Evolutionary conservation across 768 basidiomycete genomes (phyloP).

Genomic region (Phanerochaete sordida): DNA sequence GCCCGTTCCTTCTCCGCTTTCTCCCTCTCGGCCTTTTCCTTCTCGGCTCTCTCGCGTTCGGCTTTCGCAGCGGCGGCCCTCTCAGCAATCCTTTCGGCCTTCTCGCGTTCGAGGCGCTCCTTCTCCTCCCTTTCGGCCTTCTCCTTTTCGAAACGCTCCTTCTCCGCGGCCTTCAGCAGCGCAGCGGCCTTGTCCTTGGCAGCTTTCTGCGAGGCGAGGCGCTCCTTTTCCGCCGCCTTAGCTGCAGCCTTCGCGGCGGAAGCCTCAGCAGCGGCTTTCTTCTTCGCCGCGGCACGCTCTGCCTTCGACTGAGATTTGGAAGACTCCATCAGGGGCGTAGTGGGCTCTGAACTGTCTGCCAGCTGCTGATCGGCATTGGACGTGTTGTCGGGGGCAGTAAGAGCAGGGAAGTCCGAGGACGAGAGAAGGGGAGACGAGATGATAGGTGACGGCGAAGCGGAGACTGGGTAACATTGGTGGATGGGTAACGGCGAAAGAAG

Average conservation of each 20-base stretch:
- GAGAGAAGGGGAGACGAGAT: conserved; percentile 50
- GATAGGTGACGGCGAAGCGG: conserved; percentile 32
- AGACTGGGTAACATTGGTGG: conserved; percentile 11
- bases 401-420: conserved; percentile 73
- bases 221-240: conserved; percentile 53
- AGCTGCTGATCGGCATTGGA: conserved; percentile 21
- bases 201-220: conserved; percentile 49
- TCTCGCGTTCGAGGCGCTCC: conserved; percentile 26
- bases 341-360: conserved; percentile 21
- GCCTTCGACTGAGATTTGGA: conserved; percentile 50
- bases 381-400: conserved; percentile 37
- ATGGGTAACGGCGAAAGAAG: conserved; percentile 11
- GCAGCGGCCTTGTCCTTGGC: conserved; percentile 43
- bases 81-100: conserved; percentile 19
- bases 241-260: conserved; percentile 51
- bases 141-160: conserved; percentile 36
- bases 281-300: conserved; percentile 62
- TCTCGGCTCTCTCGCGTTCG: conserved; percentile 26
- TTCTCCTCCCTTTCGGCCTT: conserved; percentile 36
- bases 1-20: conserved; percentile 38
- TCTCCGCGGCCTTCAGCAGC: conserved; percentile 34
- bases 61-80: neutral
- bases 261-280: conserved; percentile 60
- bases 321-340: conserved; percentile 32
- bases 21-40: conserved; percentile 36